These are phyloP conservation scores for Oryza longistaminata DNA, from an alignment of 176 grass and related monocot species.

Conservation along the genomic window DNA sequence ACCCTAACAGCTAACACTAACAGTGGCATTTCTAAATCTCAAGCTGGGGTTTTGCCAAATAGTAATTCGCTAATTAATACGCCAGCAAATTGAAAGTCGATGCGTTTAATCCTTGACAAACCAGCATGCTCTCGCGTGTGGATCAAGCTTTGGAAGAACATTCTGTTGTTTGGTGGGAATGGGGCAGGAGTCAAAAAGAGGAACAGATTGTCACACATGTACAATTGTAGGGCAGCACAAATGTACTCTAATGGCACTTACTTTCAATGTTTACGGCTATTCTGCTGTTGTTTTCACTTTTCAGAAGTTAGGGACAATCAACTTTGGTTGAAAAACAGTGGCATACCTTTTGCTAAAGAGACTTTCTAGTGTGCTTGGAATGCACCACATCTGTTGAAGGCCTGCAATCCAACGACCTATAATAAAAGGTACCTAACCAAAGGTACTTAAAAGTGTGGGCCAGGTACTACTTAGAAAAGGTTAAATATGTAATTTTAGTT, in stretches of 20 bases:
- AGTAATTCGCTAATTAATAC: constrained; percentile 22
- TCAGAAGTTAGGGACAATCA: background rate
- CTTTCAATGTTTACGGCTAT: background rate
- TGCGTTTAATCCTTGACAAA: constrained; percentile 14
- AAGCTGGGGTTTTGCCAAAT: background rate
- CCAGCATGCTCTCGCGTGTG: background rate
- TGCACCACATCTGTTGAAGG: too few relatives aligned
- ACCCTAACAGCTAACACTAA: background rate
- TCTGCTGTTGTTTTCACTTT: background rate
- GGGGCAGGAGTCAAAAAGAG: background rate
- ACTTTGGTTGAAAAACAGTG: too few relatives aligned
- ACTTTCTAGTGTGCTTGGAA: too few relatives aligned
- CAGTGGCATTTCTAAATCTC: background rate
- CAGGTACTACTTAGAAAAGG: too few relatives aligned
- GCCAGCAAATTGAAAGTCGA: constrained; percentile 14
- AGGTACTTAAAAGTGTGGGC: too few relatives aligned
- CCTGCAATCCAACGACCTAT: too few relatives aligned
- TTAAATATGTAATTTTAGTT: too few relatives aligned
- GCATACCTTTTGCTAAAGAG: background rate
- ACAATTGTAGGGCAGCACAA: background rate
- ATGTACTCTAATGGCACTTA: background rate
- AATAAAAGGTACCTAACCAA: too few relatives aligned
- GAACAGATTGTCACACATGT: background rate
- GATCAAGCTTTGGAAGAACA: constrained; percentile 21
- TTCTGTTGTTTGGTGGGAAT: constrained; percentile 14